Percentiles rank a stretch among this genome's conserved stretches.
phyloP scores from a whole-genome alignment of 225 moss, liverwort and hornwort genomes.

The Ulota crispa region DNA sequence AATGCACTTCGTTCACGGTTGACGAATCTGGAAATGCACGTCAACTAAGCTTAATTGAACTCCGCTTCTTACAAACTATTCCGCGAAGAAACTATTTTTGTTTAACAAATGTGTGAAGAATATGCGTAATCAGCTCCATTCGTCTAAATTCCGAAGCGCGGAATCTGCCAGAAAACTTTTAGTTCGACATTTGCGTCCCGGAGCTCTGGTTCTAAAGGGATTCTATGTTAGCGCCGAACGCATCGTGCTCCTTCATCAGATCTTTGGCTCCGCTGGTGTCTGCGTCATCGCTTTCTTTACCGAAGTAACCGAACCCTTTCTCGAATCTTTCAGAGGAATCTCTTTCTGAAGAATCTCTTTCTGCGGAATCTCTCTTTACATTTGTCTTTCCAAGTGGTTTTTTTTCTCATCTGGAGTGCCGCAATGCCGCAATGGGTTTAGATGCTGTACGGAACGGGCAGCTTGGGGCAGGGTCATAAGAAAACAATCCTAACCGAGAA shows the following conservation, averaged over 20 bases:
- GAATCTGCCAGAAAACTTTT: background rate
- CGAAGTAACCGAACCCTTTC: conserved; percentile 35
- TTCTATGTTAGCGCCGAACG: background rate
- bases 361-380: no score
- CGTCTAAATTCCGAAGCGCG: background rate
- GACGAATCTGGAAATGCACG: background rate
- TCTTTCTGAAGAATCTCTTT: conserved; percentile 25
- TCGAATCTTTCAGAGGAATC: background rate
- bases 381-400: background rate
- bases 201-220: background rate
- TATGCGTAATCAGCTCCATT: background rate
- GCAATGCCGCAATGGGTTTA: no score
- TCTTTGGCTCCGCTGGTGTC: background rate
- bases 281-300: conserved; percentile 21
- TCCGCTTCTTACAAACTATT: background rate
- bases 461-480: no score
- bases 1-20: background rate
- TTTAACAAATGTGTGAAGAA: background rate
- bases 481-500: no score
- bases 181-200: background rate
- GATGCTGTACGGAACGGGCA: no score
- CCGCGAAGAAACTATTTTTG: background rate
- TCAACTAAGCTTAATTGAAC: background rate
- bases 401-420: background rate
- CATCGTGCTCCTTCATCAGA: conserved; percentile 7